phyloP scores from a whole-genome alignment of 75 land plant species.

The Pseudotsuga menziesii region DNA sequence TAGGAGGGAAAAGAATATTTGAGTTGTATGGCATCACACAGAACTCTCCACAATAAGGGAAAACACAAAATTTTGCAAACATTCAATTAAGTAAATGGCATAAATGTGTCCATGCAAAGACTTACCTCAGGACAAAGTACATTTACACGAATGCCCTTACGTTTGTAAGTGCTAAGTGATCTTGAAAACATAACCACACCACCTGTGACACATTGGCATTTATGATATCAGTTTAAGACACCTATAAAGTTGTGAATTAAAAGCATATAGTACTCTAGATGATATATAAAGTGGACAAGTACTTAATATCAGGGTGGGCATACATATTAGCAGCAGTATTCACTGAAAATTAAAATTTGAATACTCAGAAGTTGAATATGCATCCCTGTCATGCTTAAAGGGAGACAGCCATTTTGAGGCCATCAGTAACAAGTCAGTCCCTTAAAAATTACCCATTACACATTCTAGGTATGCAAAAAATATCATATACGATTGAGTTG shows the following conservation, averaged over 20 bases:
- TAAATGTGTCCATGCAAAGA: not conserved
- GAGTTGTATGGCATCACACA: not conserved
- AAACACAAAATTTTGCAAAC: not conserved
- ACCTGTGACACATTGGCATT: constrained; percentile 35
- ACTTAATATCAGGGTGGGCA: not conserved
- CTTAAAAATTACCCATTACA: not conserved
- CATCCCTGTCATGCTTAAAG: not conserved
- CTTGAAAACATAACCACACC: constrained; percentile 93
- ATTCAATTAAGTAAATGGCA: not conserved
- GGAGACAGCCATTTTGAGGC: not conserved
- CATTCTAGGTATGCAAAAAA: not conserved
- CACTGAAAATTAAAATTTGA: not conserved
- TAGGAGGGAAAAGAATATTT: not conserved
- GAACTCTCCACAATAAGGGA: not conserved
- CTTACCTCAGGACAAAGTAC: constrained; percentile 95
- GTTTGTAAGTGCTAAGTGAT: constrained; percentile 48
- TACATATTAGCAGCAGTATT: not conserved
- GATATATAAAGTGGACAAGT: not conserved
- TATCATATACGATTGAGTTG: not conserved
- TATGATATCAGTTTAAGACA: not conserved
- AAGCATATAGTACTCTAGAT: not conserved
- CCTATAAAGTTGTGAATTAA: not conserved
- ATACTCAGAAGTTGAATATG: not conserved
- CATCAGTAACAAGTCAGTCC: not conserved
- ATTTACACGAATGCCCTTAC: constrained; percentile 81